phyloP scores from a whole-genome alignment of 1,284 basidiomycete species.

The Athelia psychrophila region DNA sequence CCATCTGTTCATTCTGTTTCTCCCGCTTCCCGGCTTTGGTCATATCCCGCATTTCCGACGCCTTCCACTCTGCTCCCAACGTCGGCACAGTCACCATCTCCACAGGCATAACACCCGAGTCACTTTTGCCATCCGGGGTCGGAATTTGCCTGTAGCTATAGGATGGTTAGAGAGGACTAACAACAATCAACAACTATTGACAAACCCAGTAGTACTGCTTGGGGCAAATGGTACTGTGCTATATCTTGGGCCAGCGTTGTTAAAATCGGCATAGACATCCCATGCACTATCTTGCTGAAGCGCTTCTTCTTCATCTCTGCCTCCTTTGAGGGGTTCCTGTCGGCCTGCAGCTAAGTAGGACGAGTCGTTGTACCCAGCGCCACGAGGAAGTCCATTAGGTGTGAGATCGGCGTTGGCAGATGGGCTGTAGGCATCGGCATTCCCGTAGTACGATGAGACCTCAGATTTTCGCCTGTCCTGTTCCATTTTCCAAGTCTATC shows the following conservation, averaged over 20 bases:
- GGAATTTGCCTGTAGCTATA: slow-evolving; percentile 52
- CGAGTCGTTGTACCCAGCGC: slow-evolving; percentile 66
- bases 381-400: slow-evolving; percentile 28
- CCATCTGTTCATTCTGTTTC: slow-evolving; percentile 51
- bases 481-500: not conserved
- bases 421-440: slow-evolving; percentile 52
- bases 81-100: slow-evolving; percentile 88
- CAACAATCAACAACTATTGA: not conserved
- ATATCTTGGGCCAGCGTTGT: slow-evolving; percentile 82
- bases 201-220: slow-evolving; percentile 18
- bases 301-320: slow-evolving; percentile 56
- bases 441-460: slow-evolving; percentile 75
- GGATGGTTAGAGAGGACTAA: slow-evolving; percentile 6
- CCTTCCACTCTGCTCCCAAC: slow-evolving; percentile 83
- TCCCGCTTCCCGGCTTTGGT: slow-evolving; percentile 67
- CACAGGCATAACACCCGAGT: slow-evolving; percentile 40
- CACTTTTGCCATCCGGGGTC: slow-evolving; percentile 34
- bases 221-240: slow-evolving; percentile 50
- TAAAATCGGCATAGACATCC: slow-evolving; percentile 90
- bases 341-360: slow-evolving; percentile 64
- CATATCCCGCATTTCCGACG: slow-evolving; percentile 71
- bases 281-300: slow-evolving; percentile 55
- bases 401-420: slow-evolving; percentile 43
- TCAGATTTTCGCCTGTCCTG: slow-evolving; percentile 62
- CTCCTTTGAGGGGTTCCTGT: slow-evolving; percentile 71